Evolutionary conservation across 2,329 filamentous ascomycete genomes (phyloP).

Genomic region (Aureobasidium sp.): DNA sequence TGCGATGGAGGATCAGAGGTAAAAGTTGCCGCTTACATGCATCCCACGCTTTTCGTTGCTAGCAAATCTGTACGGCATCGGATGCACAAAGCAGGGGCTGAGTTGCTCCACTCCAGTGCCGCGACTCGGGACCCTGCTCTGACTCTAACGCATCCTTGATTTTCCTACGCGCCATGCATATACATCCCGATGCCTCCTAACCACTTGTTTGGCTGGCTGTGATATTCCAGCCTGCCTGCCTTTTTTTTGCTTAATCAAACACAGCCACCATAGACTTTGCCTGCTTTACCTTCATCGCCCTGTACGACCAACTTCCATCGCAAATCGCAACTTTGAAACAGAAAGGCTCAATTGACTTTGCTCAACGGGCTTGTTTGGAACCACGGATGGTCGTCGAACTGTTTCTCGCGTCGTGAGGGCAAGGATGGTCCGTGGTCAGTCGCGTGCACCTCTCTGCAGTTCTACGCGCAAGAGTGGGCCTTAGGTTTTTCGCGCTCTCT

Average conservation of each 20-base stretch:
- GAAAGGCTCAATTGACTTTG: neutral
- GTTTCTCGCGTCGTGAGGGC: conserved; percentile 1
- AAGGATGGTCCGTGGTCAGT: neutral
- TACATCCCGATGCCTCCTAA: neutral
- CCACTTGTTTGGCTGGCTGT: neutral
- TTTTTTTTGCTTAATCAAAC: neutral
- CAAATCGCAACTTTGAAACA: neutral
- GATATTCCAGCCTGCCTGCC: neutral
- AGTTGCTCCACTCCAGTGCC: neutral
- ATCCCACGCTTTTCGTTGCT: neutral
- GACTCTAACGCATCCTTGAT: neutral
- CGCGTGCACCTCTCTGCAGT: conserved; percentile 1
- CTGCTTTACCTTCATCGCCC: neutral
- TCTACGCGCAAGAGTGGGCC: neutral
- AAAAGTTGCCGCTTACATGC: neutral
- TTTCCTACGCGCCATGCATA: neutral
- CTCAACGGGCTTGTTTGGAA: neutral
- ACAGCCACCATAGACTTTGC: neutral
- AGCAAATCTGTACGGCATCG: neutral
- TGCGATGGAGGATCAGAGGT: neutral
- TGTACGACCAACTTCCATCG: neutral
- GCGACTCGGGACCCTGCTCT: conserved; percentile 1
- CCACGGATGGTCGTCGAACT: neutral
- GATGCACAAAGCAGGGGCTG: conserved; percentile 7
- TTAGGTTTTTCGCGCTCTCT: neutral